Percentiles rank a stretch among this genome's conserved stretches.
Conservation (phyloP, 1,284 basidiomycete species). For the Phellopilus nigrolimitatus region DNA sequence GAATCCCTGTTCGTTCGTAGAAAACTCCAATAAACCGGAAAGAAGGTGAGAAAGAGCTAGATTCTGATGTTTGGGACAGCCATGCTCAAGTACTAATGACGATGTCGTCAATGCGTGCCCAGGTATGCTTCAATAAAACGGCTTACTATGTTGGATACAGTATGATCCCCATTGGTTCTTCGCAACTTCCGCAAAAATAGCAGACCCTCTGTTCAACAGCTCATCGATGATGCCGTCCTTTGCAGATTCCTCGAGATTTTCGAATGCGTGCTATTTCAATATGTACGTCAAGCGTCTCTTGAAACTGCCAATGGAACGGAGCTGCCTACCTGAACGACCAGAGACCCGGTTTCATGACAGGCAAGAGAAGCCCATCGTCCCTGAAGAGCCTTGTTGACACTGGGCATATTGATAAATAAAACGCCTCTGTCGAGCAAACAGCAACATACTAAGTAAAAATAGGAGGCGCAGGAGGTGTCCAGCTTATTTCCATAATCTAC, state of each 20-base stretch:
- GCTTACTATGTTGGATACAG: conserved; percentile 76
- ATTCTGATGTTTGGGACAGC: conserved; percentile 62
- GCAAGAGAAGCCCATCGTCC: conserved; percentile 82
- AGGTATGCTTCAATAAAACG: neutral
- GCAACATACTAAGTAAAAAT: conserved; percentile 72
- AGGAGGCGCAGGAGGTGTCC: conserved; percentile 76
- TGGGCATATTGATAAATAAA: conserved; percentile 27
- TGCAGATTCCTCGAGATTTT: conserved; percentile 75
- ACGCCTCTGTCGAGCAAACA: too few species aligned
- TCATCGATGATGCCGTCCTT: conserved; percentile 80
- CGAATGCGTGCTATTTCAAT: conserved; percentile 65
- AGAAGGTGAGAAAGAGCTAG: conserved; percentile 72
- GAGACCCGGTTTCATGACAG: conserved; percentile 82
- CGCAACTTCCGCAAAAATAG: conserved; percentile 66
- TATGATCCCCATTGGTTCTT: conserved; percentile 85
- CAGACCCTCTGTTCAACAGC: conserved; percentile 62
- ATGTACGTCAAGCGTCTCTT: neutral
- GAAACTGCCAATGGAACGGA: neutral
- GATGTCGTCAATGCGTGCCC: conserved; percentile 4
- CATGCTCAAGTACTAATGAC: conserved; percentile 69
- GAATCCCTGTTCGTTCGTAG: conserved; percentile 75
- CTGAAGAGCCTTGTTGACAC: conserved; percentile 77
- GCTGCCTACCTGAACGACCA: conserved; percentile 65
- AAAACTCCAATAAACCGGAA: conserved; percentile 65
- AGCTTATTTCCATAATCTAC: conserved; percentile 79